Evolutionary conservation across 768 basidiomycete genomes (phyloP).

Genomic region (Boletellus ananiceps): DNA sequence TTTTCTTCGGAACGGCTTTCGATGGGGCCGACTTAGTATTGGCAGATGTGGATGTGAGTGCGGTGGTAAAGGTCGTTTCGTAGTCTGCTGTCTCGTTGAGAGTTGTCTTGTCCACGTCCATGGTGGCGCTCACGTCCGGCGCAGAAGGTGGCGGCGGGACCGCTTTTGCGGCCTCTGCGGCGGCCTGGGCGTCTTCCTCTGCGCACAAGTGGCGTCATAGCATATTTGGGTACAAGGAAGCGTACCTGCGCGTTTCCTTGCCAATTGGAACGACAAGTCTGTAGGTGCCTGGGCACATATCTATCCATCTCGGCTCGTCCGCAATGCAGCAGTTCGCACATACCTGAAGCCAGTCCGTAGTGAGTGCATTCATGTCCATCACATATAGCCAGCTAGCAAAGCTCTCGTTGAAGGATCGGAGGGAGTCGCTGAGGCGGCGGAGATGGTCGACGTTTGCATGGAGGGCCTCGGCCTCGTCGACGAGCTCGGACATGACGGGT

Average conservation of each 20-base stretch:
- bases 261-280: conserved; percentile 54
- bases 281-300: conserved; percentile 47
- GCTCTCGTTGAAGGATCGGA: conserved; percentile 86
- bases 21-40: conserved; percentile 34
- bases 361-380: conserved; percentile 92
- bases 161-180: conserved; percentile 50
- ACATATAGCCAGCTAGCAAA: conserved; percentile 90
- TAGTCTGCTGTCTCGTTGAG: conserved; percentile 26
- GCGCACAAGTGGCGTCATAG: neutral
- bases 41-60: conserved; percentile 28
- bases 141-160: conserved; percentile 28
- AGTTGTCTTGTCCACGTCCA: conserved; percentile 30
- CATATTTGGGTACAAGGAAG: neutral
- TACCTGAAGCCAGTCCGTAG: conserved; percentile 91
- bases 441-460: conserved; percentile 72
- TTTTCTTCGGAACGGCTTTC: conserved; percentile 44
- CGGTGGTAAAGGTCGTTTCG: conserved; percentile 35
- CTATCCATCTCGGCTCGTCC: neutral
- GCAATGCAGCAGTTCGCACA: neutral
- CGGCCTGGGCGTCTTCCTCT: conserved; percentile 56
- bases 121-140: conserved; percentile 9
- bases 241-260: conserved; percentile 57
- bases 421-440: conserved; percentile 63
- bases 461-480: conserved; percentile 82
- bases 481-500: conserved; percentile 77